Conservation (phyloP, 2,329 filamentous ascomycete species). For the Xylaria sp. region DNA sequence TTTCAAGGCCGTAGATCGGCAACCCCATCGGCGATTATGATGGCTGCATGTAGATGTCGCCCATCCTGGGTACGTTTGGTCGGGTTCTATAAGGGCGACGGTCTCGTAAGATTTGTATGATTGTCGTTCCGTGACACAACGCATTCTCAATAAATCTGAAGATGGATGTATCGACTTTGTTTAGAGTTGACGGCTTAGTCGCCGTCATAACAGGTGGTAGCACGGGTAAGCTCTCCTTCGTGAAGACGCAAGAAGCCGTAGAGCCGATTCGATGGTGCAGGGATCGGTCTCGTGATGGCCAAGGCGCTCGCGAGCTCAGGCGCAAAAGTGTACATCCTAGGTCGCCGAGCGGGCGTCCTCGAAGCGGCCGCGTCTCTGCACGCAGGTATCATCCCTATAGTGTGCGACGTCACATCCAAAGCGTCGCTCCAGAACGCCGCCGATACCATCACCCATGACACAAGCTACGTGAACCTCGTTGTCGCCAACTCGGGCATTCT, state of each 20-base stretch:
- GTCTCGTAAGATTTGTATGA: no score
- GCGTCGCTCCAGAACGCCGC: conserved; percentile 64
- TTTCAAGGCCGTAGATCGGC: neutral
- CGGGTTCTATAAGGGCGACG: conserved; percentile 3
- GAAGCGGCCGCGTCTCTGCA: conserved; percentile 21
- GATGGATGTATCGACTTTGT: conserved; percentile 22
- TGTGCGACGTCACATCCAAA: conserved; percentile 52
- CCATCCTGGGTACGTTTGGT: neutral
- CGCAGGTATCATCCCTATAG: conserved; percentile 40
- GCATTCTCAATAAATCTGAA: neutral
- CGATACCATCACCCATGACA: conserved; percentile 56
- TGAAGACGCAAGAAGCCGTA: neutral
- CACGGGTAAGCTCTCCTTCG: conserved; percentile 14
- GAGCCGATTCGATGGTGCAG: neutral
- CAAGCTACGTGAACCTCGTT: conserved; percentile 53
- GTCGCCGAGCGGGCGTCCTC: conserved; percentile 47
- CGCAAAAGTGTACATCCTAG: conserved; percentile 57
- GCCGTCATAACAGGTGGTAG: conserved; percentile 30
- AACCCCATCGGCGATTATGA: conserved; percentile 19
- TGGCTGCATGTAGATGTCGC: neutral
- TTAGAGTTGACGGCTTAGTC: conserved; percentile 31
- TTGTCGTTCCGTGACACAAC: no score
- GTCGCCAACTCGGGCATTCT: conserved; percentile 25
- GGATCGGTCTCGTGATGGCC: conserved; percentile 25
- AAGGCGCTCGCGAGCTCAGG: conserved; percentile 49